Base-by-base conservation (phyloP, 148 eudicot genomes). In the Pharnaceum exiguum region DNA sequence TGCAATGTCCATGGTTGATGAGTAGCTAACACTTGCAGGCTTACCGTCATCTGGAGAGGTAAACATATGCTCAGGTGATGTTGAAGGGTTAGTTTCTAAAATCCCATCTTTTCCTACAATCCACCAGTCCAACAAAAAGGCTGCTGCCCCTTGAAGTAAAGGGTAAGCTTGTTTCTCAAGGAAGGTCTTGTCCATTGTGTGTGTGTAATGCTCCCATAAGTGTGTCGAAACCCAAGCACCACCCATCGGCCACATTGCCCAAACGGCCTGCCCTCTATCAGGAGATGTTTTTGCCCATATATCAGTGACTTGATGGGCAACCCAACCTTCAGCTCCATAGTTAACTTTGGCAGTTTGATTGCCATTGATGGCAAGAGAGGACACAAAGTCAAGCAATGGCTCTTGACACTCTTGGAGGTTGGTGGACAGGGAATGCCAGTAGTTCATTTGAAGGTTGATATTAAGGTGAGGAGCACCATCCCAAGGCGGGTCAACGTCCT, bases 161-260 rank as follows among this genome's bases (percentile, higher is more conserved):
- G 87, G 85, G 72, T 87, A 90, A 26, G 85, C 93, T 55, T 75
- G 76, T 10, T 64, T 76, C 52, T 66, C 59, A 16, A 90, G 70
- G 67, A 84, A 90, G 60, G 39, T 77, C 82, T 80, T 84, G 71
- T 90, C 91, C 87, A 75, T 61, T 26, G 95, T 90, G 57, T 67
- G 86, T 27, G 81, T 64, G 57, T 81, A 90, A 57, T 90, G 91
- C 60, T 84, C 95, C 97, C 97, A 90, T 28, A 86, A 68, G 77
- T 90, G 97, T n/a, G 97, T 90, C 40, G 84, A 76, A 64, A 86
- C 78, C 97, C 97, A 90, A 22, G 95, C 95, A 30, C 95, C 97
- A 23, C 97, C 97, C 97, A 90, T 86, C 0, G 84, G 97, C 97
- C 97, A 90, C 23, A 82, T 51, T 13, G 95, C 87, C 97, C 97